These are phyloP conservation scores for Pyrenochaeta sp. DNA, from an alignment of 2,329 filamentous ascomycete genomes.

Conservation along the genomic window DNA sequence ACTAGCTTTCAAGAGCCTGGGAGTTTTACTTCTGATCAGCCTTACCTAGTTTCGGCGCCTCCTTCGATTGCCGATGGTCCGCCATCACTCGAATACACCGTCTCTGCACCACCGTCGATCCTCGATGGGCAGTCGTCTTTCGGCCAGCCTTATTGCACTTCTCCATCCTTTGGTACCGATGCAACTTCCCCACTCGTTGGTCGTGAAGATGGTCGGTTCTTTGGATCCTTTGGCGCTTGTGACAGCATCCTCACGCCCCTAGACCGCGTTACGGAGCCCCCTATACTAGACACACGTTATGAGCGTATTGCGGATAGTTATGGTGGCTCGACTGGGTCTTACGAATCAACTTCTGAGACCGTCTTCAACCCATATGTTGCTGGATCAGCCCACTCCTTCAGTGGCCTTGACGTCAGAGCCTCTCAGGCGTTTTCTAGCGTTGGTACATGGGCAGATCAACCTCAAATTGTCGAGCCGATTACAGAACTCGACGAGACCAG, in stretches of 20 bases:
- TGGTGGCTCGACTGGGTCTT: slow-evolving; percentile 20
- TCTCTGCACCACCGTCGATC: slow-evolving; percentile 39
- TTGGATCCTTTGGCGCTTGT: slow-evolving; percentile 34
- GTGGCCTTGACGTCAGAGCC: slow-evolving; percentile 33
- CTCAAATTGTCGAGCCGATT: slow-evolving; percentile 38
- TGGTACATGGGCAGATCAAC: slow-evolving; percentile 39
- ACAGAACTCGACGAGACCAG: slow-evolving; percentile 31
- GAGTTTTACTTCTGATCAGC: slow-evolving; percentile 30
- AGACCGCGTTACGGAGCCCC: slow-evolving; percentile 21
- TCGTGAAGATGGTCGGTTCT: slow-evolving; percentile 22
- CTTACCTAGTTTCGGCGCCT: slow-evolving; percentile 29
- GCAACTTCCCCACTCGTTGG: slow-evolving; percentile 36
- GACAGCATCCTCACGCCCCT: slow-evolving; percentile 27
- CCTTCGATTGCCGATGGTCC: slow-evolving; percentile 33
- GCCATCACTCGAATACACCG: slow-evolving; percentile 34
- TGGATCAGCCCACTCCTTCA: slow-evolving; percentile 39
- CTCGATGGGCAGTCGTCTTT: slow-evolving; percentile 34
- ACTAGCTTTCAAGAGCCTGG: slow-evolving; percentile 24
- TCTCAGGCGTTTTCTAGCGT: slow-evolving; percentile 39
- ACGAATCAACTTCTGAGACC: slow-evolving; percentile 29
- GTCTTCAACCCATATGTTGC: slow-evolving; percentile 40
- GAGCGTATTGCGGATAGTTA: slow-evolving; percentile 29
- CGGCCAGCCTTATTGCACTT: slow-evolving; percentile 29
- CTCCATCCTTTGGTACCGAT: slow-evolving; percentile 34
- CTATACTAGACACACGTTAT: slow-evolving; percentile 33